Percentiles rank a stretch among this genome's conserved stretches.
phyloP scores from a whole-genome alignment of 495 filamentous ascomycete genomes.

The Talaromyces liani region DNA sequence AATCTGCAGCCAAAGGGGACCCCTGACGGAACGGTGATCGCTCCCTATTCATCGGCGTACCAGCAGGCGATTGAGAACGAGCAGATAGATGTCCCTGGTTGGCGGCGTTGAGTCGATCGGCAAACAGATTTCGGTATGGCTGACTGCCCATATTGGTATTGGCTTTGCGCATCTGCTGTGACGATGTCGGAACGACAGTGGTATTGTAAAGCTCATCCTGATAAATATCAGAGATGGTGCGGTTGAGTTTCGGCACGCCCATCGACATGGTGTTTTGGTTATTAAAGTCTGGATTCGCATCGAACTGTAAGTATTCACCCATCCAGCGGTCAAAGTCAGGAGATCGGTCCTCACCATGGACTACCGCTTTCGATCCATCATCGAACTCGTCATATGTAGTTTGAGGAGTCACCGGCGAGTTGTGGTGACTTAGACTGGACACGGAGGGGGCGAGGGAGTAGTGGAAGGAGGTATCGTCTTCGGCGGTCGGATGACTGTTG shows the following conservation, averaged over 20 bases:
- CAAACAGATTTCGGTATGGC: slow-evolving; percentile 58
- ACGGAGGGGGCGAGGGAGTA: slow-evolving; percentile 48
- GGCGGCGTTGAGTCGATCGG: slow-evolving; percentile 68
- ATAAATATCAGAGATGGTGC: slow-evolving; percentile 80
- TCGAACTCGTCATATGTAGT: slow-evolving; percentile 46
- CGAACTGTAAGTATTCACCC: slow-evolving; percentile 54
- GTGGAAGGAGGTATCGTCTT: slow-evolving; percentile 28
- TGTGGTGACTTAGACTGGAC: slow-evolving; percentile 44
- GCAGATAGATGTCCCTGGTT: slow-evolving; percentile 65
- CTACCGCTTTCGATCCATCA: slow-evolving; percentile 36
- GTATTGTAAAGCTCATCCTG: slow-evolving; percentile 82
- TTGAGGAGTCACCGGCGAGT: slow-evolving; percentile 52
- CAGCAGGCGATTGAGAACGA: slow-evolving; percentile 47
- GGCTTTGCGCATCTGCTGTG: slow-evolving; percentile 26
- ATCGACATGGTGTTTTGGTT: slow-evolving; percentile 22
- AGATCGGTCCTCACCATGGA: slow-evolving; percentile 44
- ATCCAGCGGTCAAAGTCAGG: slow-evolving; percentile 44
- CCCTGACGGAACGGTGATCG: slow-evolving; percentile 76
- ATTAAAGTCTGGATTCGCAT: slow-evolving; percentile 40
- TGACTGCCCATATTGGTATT: slow-evolving; percentile 34
- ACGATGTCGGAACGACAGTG: slow-evolving; percentile 41
- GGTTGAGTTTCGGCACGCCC: slow-evolving; percentile 68
- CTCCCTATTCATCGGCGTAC: slow-evolving; percentile 48
- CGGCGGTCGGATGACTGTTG: slow-evolving; percentile 23
- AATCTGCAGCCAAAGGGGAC: slow-evolving; percentile 55